Conservation (phyloP, 305 asterid genomes). For the Fraxinus nigra region DNA sequence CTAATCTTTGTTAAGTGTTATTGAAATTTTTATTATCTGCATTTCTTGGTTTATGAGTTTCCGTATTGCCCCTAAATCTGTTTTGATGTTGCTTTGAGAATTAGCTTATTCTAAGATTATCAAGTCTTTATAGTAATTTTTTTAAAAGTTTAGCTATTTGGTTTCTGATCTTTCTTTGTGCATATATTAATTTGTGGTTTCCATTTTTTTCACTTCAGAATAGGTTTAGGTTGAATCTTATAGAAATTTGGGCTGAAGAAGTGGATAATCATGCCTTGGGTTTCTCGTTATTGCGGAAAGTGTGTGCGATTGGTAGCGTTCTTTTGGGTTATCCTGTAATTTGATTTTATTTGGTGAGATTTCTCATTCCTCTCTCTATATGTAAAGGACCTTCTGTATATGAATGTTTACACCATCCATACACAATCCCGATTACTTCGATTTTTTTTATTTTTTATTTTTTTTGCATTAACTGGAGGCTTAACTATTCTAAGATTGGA, state of each 20-base stretch:
- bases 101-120: neutral
- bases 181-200: constrained; percentile 3
- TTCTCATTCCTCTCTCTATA: neutral
- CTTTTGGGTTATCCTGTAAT: constrained; percentile 69
- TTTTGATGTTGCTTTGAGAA: neutral
- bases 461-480: too few species aligned
- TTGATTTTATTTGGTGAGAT: constrained; percentile 48
- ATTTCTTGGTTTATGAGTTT: neutral
- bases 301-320: constrained; percentile 37
- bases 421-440: neutral
- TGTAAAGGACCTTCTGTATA: neutral
- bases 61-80: neutral
- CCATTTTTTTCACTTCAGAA: constrained; percentile 20
- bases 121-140: neutral
- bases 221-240: constrained; percentile 19
- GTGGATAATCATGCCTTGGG: constrained; percentile 75
- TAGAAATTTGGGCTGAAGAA: constrained; percentile 34
- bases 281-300: constrained; percentile 40
- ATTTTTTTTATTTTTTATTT: too few species aligned
- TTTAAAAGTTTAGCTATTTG: neutral
- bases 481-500: neutral
- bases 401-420: neutral
- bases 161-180: neutral
- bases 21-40: too few species aligned
- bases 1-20: too few species aligned